Conservation (phyloP, 768 basidiomycete genomes). For the Lactifluus hygrophoroides region DNA sequence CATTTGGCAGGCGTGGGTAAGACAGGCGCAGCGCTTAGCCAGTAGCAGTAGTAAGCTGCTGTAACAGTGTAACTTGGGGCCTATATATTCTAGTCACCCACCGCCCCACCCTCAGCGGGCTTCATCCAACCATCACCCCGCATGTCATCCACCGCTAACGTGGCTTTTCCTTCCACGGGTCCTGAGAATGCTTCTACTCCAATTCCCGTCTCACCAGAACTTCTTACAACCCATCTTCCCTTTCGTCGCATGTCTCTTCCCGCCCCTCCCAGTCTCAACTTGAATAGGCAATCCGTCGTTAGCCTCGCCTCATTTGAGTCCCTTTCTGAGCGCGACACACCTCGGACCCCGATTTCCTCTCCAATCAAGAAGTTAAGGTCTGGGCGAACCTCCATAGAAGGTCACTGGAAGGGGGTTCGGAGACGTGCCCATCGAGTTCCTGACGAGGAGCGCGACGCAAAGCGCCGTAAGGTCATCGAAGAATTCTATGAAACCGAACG, state of each 20-base stretch:
- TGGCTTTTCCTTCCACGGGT: constrained; percentile 19
- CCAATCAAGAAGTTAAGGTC: constrained; percentile 24
- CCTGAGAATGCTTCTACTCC: not conserved
- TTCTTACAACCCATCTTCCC: constrained; percentile 43
- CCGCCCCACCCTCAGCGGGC: no score
- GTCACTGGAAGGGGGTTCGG: constrained; percentile 31
- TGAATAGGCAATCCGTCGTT: constrained; percentile 55
- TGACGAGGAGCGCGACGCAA: constrained; percentile 44
- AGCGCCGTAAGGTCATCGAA: constrained; percentile 59
- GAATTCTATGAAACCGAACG: constrained; percentile 80
- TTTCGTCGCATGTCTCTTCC: constrained; percentile 41
- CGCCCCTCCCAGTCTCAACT: constrained; percentile 30
- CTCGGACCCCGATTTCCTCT: constrained; percentile 24
- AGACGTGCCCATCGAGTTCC: constrained; percentile 33
- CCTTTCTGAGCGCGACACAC: constrained; percentile 42
- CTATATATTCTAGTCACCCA: no score
- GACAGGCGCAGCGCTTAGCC: no score
- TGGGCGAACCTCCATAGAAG: constrained; percentile 34
- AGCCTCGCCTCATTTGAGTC: constrained; percentile 73
- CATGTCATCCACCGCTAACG: no score
- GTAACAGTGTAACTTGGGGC: no score
- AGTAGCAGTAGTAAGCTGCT: no score
- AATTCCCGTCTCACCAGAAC: constrained; percentile 26
- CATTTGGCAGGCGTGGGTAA: no score
- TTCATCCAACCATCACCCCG: no score